Conservation (phyloP, 768 basidiomycete species). For the Lactifluus piperatus region DNA sequence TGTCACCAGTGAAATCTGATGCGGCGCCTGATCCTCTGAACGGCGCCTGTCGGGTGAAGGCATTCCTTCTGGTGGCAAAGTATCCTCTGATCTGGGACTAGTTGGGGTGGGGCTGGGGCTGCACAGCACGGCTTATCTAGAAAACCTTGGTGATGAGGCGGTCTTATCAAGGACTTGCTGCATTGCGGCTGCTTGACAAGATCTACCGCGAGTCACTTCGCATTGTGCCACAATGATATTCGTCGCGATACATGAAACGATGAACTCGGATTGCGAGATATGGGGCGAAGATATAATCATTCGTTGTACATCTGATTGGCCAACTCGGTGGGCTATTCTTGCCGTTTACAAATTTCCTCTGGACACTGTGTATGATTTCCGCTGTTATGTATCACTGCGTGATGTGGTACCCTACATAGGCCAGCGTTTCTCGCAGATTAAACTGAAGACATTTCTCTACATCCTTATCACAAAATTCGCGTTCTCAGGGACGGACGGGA, state of each 20-base stretch:
- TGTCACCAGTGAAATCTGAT: slow-evolving; percentile 69
- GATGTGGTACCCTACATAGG: slow-evolving; percentile 63
- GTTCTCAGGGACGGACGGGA: slow-evolving; percentile 68
- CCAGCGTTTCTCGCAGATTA: slow-evolving; percentile 73
- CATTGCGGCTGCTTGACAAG: slow-evolving; percentile 66
- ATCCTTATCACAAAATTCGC: slow-evolving; percentile 59
- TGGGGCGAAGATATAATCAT: slow-evolving; percentile 83
- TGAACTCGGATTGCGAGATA: slow-evolving; percentile 67
- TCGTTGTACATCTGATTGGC: slow-evolving; percentile 41
- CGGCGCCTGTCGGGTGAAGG: slow-evolving; percentile 82
- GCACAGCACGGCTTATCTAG: slow-evolving; percentile 31
- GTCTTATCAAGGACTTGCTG: slow-evolving; percentile 42
- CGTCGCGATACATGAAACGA: slow-evolving; percentile 72
- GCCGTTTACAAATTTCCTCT: slow-evolving; percentile 40
- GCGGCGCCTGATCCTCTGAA: slow-evolving; percentile 56
- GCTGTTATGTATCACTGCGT: neutral
- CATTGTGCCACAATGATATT: slow-evolving; percentile 74
- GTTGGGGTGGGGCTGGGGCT: slow-evolving; percentile 72
- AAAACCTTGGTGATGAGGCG: slow-evolving; percentile 45
- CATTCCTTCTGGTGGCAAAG: slow-evolving; percentile 64
- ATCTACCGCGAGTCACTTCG: slow-evolving; percentile 69
- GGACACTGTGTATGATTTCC: slow-evolving; percentile 60
- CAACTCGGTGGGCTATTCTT: neutral
- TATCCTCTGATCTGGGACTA: slow-evolving; percentile 58
- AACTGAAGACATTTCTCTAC: slow-evolving; percentile 72